phyloP scores from a whole-genome alignment of 352 stramenopile genomes.

The Globisporangium perplexum region DNA sequence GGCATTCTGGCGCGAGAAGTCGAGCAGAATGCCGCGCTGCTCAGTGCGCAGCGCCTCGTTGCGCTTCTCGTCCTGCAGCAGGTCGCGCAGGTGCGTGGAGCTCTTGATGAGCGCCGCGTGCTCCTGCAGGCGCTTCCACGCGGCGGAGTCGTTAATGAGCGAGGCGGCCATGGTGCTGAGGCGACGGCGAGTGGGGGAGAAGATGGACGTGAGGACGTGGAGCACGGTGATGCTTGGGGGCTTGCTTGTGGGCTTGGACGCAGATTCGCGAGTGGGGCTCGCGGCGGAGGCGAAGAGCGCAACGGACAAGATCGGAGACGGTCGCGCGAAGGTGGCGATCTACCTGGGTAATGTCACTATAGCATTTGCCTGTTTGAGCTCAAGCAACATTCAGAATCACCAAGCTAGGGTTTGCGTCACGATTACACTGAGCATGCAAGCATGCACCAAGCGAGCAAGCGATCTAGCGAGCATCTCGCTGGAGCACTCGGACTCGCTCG shows the following conservation, averaged over 20 bases:
- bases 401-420: too few species aligned
- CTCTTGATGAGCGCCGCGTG: constrained; percentile 78
- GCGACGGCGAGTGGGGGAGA: background rate
- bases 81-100: constrained; percentile 84
- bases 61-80: constrained; percentile 85
- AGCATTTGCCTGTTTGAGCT: too few species aligned
- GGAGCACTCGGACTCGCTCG: too few species aligned
- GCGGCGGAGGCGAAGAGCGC: too few species aligned
- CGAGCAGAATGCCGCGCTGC: constrained; percentile 91
- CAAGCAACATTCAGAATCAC: too few species aligned
- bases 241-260: constrained; percentile 20
- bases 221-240: too few species aligned
- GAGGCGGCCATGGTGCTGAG: constrained; percentile 3
- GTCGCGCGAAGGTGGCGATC: background rate
- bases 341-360: too few species aligned
- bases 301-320: background rate
- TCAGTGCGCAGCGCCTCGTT: constrained; percentile 89
- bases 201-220: too few species aligned
- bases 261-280: constrained; percentile 11
- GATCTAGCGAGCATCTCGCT: too few species aligned
- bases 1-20: constrained; percentile 94
- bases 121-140: constrained; percentile 69
- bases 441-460: too few species aligned
- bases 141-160: constrained; percentile 67
- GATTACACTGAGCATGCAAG: too few species aligned